phyloP scores from a whole-genome alignment of 179 eudicot genomes.

The Beta macrorhiza region DNA sequence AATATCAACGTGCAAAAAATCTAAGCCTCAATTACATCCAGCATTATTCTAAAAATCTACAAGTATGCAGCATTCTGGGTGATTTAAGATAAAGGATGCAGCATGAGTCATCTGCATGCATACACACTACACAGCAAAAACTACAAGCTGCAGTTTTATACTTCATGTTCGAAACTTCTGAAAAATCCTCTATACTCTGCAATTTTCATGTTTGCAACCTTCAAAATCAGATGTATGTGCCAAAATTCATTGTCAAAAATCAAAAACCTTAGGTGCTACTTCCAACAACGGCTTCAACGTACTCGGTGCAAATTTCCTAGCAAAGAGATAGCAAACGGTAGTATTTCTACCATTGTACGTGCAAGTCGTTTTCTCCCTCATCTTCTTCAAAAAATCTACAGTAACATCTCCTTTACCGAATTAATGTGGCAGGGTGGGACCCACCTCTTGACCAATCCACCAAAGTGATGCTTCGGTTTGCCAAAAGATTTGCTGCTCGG shows the following conservation, averaged over 20 bases:
- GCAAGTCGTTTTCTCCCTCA: conserved; percentile 36
- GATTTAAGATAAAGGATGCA: background rate
- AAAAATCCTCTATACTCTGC: background rate
- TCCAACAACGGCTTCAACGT: conserved; percentile 57
- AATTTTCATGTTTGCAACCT: background rate
- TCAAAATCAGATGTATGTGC: background rate
- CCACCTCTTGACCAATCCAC: conserved; percentile 88
- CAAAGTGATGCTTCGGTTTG: conserved; percentile 70
- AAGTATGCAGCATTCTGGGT: background rate
- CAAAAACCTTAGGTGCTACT: conserved; percentile 41
- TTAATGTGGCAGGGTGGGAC: conserved; percentile 81
- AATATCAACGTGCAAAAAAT: background rate
- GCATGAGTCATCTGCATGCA: background rate
- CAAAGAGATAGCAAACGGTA: conserved; percentile 55
- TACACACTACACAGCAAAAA: background rate
- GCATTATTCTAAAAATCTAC: conserved; percentile 26
- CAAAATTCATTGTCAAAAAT: conserved; percentile 15
- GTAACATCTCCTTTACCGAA: conserved; percentile 52
- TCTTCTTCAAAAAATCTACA: conserved; percentile 44
- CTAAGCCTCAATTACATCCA: conserved; percentile 21
- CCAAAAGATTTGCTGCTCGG: conserved; percentile 42
- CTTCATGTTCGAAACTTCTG: background rate
- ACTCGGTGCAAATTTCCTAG: conserved; percentile 64
- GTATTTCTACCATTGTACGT: conserved; percentile 45
- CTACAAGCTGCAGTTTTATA: background rate